These are phyloP conservation scores for carrot (Daucus carota) DNA, from an alignment of 129 eudicot genomes.

Conservation along the genomic window DH1_v3.0 NC_030382.2:47787001-47787500, in stretches of 20 bases:
- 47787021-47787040: slow-evolving; percentile 23
- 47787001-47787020: slow-evolving; percentile 30
- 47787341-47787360: slow-evolving; percentile 46
- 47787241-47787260: slow-evolving; percentile 36
- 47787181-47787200: slow-evolving; percentile 12
- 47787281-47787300: slow-evolving; percentile 29
- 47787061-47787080: slow-evolving; percentile 26
- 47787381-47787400: neutral
- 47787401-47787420: slow-evolving; percentile 1
- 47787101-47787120: slow-evolving; percentile 35
- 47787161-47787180: neutral
- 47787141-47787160: slow-evolving; percentile 9
- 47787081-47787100: slow-evolving; percentile 34
- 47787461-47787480: no score
- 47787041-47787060: slow-evolving; percentile 29
- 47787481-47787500: no score
- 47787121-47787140: slow-evolving; percentile 29
- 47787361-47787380: slow-evolving; percentile 29
- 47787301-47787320: slow-evolving; percentile 35
- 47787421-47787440: neutral
- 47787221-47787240: slow-evolving; percentile 36
- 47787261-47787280: slow-evolving; percentile 21
- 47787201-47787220: slow-evolving; percentile 7
- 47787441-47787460: no score
- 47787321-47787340: slow-evolving; percentile 27